A percentile compares a stretch with the other conserved stretches of the same genome.
These are phyloP conservation scores for Glaciozyma martinii DNA, from an alignment of 768 basidiomycete species.

Conservation along the genomic window DNA sequence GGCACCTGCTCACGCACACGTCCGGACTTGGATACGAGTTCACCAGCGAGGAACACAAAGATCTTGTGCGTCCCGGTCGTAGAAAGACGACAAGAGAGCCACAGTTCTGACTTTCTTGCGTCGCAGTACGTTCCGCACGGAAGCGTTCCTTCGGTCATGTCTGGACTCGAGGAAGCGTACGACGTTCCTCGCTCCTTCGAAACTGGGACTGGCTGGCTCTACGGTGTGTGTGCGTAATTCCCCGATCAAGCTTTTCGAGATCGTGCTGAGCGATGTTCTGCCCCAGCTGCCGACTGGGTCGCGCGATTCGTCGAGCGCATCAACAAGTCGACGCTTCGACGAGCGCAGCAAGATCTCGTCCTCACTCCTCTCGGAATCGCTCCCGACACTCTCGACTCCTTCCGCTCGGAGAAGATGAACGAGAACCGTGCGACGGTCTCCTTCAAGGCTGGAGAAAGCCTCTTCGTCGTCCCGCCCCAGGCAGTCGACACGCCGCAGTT, in stretches of 20 bases:
- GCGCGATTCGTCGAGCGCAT: conserved; percentile 7
- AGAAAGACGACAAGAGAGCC: background rate
- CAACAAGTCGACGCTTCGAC: background rate
- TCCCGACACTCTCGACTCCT: conserved; percentile 12
- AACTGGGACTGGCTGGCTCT: too few relatives aligned
- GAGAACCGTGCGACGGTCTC: background rate
- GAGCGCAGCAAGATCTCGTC: background rate
- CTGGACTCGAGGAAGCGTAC: background rate
- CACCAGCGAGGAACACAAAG: background rate
- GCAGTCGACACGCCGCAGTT: conserved; percentile 1
- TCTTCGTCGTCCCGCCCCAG: background rate
- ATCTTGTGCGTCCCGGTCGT: background rate
- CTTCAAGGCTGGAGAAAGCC: background rate
- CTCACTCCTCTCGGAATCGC: conserved; percentile 11
- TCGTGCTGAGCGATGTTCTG: background rate
- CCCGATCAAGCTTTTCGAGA: too few relatives aligned
- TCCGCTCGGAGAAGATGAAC: conserved; percentile 4
- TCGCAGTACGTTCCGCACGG: background rate
- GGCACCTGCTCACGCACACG: conserved; percentile 16
- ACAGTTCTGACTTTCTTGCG: background rate
- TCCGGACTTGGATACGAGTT: conserved; percentile 7
- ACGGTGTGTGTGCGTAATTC: background rate
- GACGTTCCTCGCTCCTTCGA: background rate
- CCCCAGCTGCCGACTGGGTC: conserved; percentile 3
- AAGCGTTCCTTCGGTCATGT: background rate